Conservation (phyloP, 1,284 basidiomycete genomes). For the Xanthoconium separans region DNA sequence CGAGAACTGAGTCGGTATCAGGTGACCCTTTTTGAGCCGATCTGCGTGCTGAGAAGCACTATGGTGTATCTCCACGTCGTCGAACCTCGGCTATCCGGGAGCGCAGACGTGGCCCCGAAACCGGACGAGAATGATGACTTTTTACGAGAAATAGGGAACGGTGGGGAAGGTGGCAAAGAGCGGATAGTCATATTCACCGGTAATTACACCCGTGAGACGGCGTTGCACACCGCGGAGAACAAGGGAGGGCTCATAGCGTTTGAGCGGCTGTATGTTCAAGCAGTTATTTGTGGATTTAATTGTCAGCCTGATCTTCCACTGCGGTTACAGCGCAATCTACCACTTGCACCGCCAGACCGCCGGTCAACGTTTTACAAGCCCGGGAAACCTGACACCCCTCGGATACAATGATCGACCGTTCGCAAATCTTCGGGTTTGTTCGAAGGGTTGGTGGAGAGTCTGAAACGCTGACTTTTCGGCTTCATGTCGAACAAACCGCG, state of each 20-base stretch:
- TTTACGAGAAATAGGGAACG: not conserved
- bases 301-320: constrained; percentile 43
- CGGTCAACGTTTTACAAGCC: constrained; percentile 18
- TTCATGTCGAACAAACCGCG: too few relatives aligned
- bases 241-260: not conserved
- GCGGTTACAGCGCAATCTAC: constrained; percentile 24
- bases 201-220: not conserved
- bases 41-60: not conserved
- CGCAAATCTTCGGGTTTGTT: not conserved
- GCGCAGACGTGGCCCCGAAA: not conserved
- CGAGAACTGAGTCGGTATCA: not conserved
- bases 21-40: not conserved
- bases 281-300: not conserved
- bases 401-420: constrained; percentile 31
- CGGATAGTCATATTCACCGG: not conserved
- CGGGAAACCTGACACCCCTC: constrained; percentile 9
- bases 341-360: constrained; percentile 18
- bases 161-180: not conserved
- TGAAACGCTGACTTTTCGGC: too few relatives aligned
- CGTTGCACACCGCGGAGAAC: not conserved
- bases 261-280: not conserved
- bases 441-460: too few relatives aligned
- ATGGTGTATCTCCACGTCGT: not conserved
- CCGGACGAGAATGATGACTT: not conserved
- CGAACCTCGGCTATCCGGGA: not conserved